Evolutionary conservation across 1,284 basidiomycete genomes (phyloP).

Genomic region (Schizophyllum amplum): DNA sequence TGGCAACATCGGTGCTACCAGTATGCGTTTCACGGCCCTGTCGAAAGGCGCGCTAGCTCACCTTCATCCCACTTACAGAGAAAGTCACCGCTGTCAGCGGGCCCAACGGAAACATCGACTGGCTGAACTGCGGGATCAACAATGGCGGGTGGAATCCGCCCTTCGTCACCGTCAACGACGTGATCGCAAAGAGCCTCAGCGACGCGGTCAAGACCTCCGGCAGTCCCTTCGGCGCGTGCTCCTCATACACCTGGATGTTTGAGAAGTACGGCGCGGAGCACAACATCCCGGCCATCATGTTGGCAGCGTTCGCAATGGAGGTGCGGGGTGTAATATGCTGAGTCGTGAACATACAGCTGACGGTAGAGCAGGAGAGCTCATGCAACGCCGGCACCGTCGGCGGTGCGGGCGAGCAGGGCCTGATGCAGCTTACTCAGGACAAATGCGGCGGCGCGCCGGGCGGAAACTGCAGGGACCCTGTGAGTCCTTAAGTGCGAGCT

Average conservation of each 20-base stretch:
- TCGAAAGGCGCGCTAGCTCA: not conserved
- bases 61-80: slow-evolving; percentile 23
- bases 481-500: slow-evolving; percentile 24
- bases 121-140: slow-evolving; percentile 73
- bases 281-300: slow-evolving; percentile 58
- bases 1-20: slow-evolving; percentile 36
- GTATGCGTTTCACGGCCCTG: slow-evolving; percentile 23
- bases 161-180: slow-evolving; percentile 41
- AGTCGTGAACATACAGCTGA: not conserved
- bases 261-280: slow-evolving; percentile 51
- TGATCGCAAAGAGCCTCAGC: slow-evolving; percentile 46
- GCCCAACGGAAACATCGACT: slow-evolving; percentile 71
- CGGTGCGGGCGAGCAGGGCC: slow-evolving; percentile 73
- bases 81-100: slow-evolving; percentile 40
- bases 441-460: slow-evolving; percentile 66
- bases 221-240: slow-evolving; percentile 61
- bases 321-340: slow-evolving; percentile 45
- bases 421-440: slow-evolving; percentile 79
- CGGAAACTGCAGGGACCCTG: slow-evolving; percentile 59
- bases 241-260: slow-evolving; percentile 47
- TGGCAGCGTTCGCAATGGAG: slow-evolving; percentile 77
- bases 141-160: slow-evolving; percentile 58
- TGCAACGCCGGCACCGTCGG: slow-evolving; percentile 70
- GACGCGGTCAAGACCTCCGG: slow-evolving; percentile 36
- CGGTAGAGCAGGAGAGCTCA: slow-evolving; percentile 29